A percentile compares a stretch with the other conserved stretches of the same genome.
These are phyloP conservation scores for Botrytis aclada DNA, from an alignment of 2,329 filamentous ascomycete genomes.

Conservation along the genomic window DNA sequence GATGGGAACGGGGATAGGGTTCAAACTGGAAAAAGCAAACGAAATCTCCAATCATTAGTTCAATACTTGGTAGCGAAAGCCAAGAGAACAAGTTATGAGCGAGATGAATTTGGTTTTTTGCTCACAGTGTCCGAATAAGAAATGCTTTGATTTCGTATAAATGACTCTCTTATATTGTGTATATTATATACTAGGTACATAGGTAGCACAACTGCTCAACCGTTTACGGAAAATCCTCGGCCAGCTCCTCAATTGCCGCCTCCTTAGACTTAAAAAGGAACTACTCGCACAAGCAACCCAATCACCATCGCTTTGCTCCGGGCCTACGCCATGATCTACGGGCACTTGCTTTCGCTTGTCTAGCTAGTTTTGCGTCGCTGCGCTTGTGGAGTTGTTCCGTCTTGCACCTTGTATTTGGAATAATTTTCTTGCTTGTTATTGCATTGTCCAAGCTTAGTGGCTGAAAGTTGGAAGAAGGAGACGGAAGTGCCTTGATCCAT, in stretches of 20 bases:
- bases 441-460: slow-evolving; percentile 7
- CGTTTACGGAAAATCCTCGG: slow-evolving; percentile 7
- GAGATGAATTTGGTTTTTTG: neutral
- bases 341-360: slow-evolving; percentile 11
- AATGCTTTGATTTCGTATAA: neutral
- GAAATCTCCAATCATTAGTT: neutral
- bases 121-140: neutral
- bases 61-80: slow-evolving; percentile 1
- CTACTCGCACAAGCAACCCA: slow-evolving; percentile 6
- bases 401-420: slow-evolving; percentile 15
- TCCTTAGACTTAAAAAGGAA: neutral
- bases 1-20: neutral
- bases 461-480: neutral
- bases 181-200: neutral
- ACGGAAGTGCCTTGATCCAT: slow-evolving; percentile 4
- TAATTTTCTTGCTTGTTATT: slow-evolving; percentile 7
- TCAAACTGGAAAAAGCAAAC: neutral
- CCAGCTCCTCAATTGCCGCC: slow-evolving; percentile 1
- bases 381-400: slow-evolving; percentile 1
- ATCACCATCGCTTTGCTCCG: neutral
- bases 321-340: slow-evolving; percentile 13
- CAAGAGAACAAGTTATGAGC: neutral
- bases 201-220: neutral
- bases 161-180: neutral
- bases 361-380: neutral